These are phyloP conservation scores for Talaromyces sp. DNA, from an alignment of 2,329 filamentous ascomycete species.

Conservation along the genomic window DNA sequence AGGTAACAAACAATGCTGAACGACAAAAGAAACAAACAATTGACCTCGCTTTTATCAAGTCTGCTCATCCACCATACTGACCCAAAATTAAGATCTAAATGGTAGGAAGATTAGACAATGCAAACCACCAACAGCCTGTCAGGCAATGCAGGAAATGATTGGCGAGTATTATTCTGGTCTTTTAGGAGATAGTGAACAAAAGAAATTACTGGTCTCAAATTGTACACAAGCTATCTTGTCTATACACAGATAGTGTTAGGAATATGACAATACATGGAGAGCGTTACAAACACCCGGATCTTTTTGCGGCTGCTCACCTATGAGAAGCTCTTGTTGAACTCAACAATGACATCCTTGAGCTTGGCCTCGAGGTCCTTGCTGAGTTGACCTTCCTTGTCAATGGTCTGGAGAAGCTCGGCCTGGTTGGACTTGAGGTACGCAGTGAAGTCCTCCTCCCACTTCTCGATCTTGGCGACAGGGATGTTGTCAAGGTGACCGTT, in stretches of 20 bases:
- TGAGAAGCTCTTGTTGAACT: conserved; percentile 92
- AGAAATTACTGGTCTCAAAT: conserved; percentile 45
- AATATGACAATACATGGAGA: conserved; percentile 37
- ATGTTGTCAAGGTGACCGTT: conserved; percentile 90
- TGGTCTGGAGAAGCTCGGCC: conserved; percentile 74
- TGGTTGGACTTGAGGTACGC: conserved; percentile 89
- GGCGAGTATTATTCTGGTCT: conserved; percentile 2
- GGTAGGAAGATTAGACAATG: neutral
- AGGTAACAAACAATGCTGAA: neutral
- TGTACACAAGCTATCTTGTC: conserved; percentile 48
- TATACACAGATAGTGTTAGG: conserved; percentile 38
- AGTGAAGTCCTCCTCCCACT: conserved; percentile 95
- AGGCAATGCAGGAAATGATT: neutral
- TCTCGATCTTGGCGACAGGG: conserved; percentile 85
- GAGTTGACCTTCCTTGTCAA: conserved; percentile 92
- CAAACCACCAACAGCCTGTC: neutral
- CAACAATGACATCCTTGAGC: conserved; percentile 67
- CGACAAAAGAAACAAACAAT: conserved; percentile 11
- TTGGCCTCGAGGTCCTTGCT: conserved; percentile 79
- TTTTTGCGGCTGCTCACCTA: conserved; percentile 34
- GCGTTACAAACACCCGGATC: conserved; percentile 24
- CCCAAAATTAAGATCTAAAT: neutral
- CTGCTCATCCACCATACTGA: neutral
- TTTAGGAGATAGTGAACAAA: conserved; percentile 24
- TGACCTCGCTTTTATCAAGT: conserved; percentile 3